Base-by-base conservation (phyloP, 805 yeast species). In the Sugiyamaella chiloensis region DNA sequence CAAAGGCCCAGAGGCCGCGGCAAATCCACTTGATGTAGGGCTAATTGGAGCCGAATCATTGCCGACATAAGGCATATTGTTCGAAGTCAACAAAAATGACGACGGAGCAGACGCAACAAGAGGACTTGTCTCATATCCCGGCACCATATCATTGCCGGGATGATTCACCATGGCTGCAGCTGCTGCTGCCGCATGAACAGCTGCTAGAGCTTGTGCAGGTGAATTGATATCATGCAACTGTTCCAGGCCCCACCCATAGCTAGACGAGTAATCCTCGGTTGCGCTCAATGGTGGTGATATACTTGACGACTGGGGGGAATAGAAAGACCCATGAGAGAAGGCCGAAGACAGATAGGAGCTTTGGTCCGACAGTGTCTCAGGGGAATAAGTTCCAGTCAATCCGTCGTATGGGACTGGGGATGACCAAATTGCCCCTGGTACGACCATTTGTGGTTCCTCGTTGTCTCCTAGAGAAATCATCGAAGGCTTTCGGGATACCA, bases 401-500 rank as follows among this genome's bases (percentile, higher is more conserved):
- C 42, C 42, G 42, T 39, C 42, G 30, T 39, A 39, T 4, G 45
- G 45, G 2, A 17, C 37, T 3, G 47, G 47, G n/a, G 42, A 36
- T 16, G 42, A 24, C 47, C 47, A 44, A 29, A 44, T 20, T 14
- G 42, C 43, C 23, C 42, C 42, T n/a, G 47, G 47, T 5, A 37
- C 31, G 9, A 44, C 24, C 17, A 36, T 36, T n/a, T 44, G 47
- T 9, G 41, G 31, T 4, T 26, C 41, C 21, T 34, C 42, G 3
- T 14, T 24, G 20, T 44, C 47, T 9, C 31, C 47, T 23, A 44
- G 37, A 20, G 47, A 44, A 12, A 44, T 36, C 42, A 26, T 23
- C 12, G 47, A 44, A 8, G 42, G 47, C n/a, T 37, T 44, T 24
- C 47, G 40, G 6, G 47, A 44, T 20, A 44, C 47, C 16, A 19